These are phyloP conservation scores for Monosporascus sp. DNA, from an alignment of 2,329 filamentous ascomycete species.

Conservation along the genomic window DNA sequence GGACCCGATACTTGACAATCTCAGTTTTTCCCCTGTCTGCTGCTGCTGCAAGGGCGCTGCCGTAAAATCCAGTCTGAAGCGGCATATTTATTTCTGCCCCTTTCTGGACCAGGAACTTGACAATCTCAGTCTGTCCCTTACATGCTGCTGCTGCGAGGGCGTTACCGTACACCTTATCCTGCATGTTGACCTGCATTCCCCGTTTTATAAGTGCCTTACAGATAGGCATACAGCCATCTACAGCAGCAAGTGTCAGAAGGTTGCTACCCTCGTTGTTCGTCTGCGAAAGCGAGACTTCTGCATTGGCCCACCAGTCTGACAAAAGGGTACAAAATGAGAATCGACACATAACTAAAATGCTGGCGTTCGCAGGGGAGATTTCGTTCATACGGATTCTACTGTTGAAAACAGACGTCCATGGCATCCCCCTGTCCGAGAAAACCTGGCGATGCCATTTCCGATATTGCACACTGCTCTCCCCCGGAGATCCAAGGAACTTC, in stretches of 20 bases:
- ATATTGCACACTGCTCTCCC: slow-evolving; percentile 2
- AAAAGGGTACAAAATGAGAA: slow-evolving; percentile 4
- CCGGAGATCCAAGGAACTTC: slow-evolving; percentile 3
- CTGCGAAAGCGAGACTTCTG: neutral
- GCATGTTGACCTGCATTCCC: neutral
- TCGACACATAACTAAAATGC: slow-evolving; percentile 1
- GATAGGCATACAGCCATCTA: neutral
- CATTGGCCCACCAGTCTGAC: slow-evolving; percentile 2
- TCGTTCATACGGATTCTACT: neutral
- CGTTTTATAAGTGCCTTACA: slow-evolving; percentile 1
- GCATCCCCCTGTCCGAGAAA: neutral
- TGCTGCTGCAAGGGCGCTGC: neutral
- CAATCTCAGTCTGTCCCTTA: neutral
- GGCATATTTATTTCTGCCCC: slow-evolving; percentile 3
- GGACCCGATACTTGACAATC: no score
- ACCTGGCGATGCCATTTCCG: slow-evolving; percentile 1
- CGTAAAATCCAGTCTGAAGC: neutral
- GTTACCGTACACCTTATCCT: neutral
- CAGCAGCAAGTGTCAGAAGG: slow-evolving; percentile 1
- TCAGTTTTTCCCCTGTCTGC: no score
- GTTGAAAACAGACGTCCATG: neutral
- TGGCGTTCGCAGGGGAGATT: neutral
- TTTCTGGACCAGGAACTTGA: neutral
- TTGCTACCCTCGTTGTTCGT: neutral
- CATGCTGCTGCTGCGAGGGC: neutral